These are phyloP conservation scores for Pinus taeda DNA, from an alignment of 75 land plant genomes.

Conservation along the genomic window DNA sequence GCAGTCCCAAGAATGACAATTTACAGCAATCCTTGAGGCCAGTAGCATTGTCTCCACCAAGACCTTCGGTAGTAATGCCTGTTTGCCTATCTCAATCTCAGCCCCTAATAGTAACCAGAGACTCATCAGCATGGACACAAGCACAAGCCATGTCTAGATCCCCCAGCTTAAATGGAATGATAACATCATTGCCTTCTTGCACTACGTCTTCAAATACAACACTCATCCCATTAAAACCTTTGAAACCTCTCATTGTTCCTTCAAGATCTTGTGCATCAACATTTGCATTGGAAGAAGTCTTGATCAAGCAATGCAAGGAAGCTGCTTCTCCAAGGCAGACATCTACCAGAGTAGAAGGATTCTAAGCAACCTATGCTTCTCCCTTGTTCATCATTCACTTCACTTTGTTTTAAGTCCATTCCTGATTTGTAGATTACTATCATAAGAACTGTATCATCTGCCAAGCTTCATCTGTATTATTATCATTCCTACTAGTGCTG, in stretches of 20 bases:
- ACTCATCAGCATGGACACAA: slow-evolving; percentile 1
- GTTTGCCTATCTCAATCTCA: background rate
- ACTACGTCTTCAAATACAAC: background rate
- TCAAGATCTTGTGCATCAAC: slow-evolving; percentile 12
- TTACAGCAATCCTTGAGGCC: slow-evolving; percentile 1
- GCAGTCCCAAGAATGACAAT: slow-evolving; percentile 10
- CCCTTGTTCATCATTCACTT: too few species aligned
- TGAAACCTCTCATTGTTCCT: slow-evolving; percentile 12
- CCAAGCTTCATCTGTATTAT: slow-evolving; percentile 11
- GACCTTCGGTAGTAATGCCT: background rate
- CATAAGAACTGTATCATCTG: slow-evolving; percentile 10
- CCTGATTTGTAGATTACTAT: slow-evolving; percentile 3
- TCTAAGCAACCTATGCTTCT: background rate
- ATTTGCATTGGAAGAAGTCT: slow-evolving; percentile 2
- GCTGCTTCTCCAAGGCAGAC: slow-evolving; percentile 10
- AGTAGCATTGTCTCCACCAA: slow-evolving; percentile 4
- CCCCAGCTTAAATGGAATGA: slow-evolving; percentile 12
- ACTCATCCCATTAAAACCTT: slow-evolving; percentile 9
- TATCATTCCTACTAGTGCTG: background rate
- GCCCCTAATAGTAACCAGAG: slow-evolving; percentile 11
- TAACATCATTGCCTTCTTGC: background rate
- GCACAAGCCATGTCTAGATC: slow-evolving; percentile 7
- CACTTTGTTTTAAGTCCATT: too few species aligned
- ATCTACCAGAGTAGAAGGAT: slow-evolving; percentile 12
- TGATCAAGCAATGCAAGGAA: slow-evolving; percentile 11